Percentiles rank a stretch among this genome's conserved stretches.
These are phyloP conservation scores for Chlamydomonas sp. DNA, from an alignment of 139 green algal genomes.

Conservation along the genomic window DNA sequence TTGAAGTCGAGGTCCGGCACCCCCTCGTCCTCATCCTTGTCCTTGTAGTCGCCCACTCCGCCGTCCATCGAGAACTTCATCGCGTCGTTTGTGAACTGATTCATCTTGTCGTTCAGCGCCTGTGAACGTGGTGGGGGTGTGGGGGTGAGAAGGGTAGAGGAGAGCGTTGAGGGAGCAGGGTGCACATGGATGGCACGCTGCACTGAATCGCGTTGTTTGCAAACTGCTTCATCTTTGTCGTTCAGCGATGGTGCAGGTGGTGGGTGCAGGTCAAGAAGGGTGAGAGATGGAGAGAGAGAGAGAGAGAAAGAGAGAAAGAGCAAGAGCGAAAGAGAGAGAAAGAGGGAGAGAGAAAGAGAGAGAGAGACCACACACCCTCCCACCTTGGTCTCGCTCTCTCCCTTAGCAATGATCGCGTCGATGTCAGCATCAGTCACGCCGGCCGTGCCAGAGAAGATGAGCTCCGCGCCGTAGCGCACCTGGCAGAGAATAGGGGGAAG, in stretches of 20 bases:
- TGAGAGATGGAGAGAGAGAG: too few relatives aligned
- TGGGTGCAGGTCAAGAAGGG: too few relatives aligned
- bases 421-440: slow-evolving; percentile 80
- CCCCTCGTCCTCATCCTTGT: slow-evolving; percentile 11
- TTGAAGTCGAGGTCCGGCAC: too few relatives aligned
- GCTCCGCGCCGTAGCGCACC: slow-evolving; percentile 86
- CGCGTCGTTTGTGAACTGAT: slow-evolving; percentile 91
- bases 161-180: too few relatives aligned
- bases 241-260: too few relatives aligned
- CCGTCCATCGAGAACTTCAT: slow-evolving; percentile 92
- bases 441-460: slow-evolving; percentile 77
- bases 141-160: too few relatives aligned
- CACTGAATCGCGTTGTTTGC: too few relatives aligned
- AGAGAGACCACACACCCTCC: background rate
- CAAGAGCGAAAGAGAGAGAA: background rate
- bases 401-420: slow-evolving; percentile 91
- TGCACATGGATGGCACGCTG: too few relatives aligned
- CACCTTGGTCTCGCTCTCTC: slow-evolving; percentile 70
- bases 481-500: background rate
- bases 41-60: slow-evolving; percentile 84
- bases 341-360: background rate
- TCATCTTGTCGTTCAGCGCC: slow-evolving; percentile 97
- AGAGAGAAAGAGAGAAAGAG: background rate
- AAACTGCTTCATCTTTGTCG: too few relatives aligned
- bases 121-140: too few relatives aligned